These are phyloP conservation scores for Penicillium waksmanii DNA, from an alignment of 495 filamentous ascomycete genomes.

Conservation along the genomic window DNA sequence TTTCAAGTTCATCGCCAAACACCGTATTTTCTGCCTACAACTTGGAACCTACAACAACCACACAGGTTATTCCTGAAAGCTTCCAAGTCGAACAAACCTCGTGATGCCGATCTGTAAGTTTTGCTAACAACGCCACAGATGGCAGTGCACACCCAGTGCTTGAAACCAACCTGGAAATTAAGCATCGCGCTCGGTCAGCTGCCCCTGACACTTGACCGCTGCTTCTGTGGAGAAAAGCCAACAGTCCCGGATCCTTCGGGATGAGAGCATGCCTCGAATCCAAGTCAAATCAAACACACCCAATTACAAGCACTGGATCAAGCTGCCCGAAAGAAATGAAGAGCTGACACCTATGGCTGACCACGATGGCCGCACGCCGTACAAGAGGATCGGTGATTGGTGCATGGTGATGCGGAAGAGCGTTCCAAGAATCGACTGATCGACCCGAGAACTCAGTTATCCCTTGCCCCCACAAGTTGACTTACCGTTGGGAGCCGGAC, in stretches of 20 bases:
- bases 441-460: constrained; percentile 26
- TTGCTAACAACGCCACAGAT: neutral
- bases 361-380: constrained; percentile 10
- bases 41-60: too few relatives aligned
- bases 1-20: too few relatives aligned
- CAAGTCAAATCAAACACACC: neutral
- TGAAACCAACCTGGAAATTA: constrained; percentile 4
- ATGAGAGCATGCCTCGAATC: neutral
- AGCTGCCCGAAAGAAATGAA: neutral
- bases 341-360: constrained; percentile 14
- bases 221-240: neutral
- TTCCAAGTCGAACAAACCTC: too few relatives aligned
- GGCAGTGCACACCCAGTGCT: neutral
- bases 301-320: neutral
- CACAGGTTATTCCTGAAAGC: too few relatives aligned
- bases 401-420: constrained; percentile 6
- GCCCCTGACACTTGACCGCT: constrained; percentile 6
- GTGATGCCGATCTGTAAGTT: neutral
- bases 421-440: constrained; percentile 16
- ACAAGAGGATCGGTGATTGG: constrained; percentile 14
- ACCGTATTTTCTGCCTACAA: too few relatives aligned
- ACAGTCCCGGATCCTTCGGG: neutral
- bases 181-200: neutral
- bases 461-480: constrained; percentile 17
- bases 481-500: constrained; percentile 6